Percentiles rank a stretch among this genome's conserved stretches.
These are phyloP conservation scores for Penicillium roqueforti DNA, from an alignment of 495 filamentous ascomycete species.

Conservation along the genomic window DNA sequence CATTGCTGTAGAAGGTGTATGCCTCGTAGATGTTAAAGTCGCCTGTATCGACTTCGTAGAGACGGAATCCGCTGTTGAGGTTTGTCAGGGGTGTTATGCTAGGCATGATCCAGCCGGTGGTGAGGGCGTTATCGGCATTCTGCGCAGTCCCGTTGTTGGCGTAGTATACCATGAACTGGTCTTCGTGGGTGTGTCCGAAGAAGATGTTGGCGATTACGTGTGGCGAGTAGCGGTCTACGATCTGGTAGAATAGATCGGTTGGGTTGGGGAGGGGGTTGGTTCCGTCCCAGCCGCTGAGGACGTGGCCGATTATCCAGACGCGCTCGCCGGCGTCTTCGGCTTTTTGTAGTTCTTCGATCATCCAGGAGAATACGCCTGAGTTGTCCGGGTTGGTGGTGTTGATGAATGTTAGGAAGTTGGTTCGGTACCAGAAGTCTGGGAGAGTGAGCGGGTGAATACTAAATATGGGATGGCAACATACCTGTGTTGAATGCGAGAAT, in stretches of 20 bases:
- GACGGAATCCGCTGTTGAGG: conserved; percentile 51
- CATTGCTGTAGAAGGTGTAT: conserved; percentile 50
- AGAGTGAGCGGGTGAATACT: conserved; percentile 19
- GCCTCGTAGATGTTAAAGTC: conserved; percentile 52
- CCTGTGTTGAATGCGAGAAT: conserved; percentile 53
- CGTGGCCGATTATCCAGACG: conserved; percentile 55
- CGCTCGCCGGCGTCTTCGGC: conserved; percentile 50
- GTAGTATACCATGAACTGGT: conserved; percentile 51
- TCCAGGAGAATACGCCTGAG: conserved; percentile 48
- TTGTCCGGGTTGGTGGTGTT: conserved; percentile 47
- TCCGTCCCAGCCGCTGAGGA: conserved; percentile 50
- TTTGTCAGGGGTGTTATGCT: conserved; percentile 52
- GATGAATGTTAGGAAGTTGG: conserved; percentile 45
- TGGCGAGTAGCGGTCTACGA: conserved; percentile 53
- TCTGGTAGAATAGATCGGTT: conserved; percentile 53
- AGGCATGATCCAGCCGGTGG: conserved; percentile 48
- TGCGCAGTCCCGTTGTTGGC: conserved; percentile 45
- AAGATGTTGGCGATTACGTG: conserved; percentile 54
- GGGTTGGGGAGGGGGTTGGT: conserved; percentile 47
- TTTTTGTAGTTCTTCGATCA: conserved; percentile 48
- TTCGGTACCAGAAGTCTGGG: conserved; percentile 48
- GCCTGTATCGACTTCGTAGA: conserved; percentile 53
- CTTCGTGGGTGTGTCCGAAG: conserved; percentile 56
- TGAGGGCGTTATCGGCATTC: conserved; percentile 36
- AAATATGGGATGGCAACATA: conserved; percentile 15